phyloP scores from a whole-genome alignment of 2,329 filamentous ascomycete species.

The Fusarium irregulare region DNA sequence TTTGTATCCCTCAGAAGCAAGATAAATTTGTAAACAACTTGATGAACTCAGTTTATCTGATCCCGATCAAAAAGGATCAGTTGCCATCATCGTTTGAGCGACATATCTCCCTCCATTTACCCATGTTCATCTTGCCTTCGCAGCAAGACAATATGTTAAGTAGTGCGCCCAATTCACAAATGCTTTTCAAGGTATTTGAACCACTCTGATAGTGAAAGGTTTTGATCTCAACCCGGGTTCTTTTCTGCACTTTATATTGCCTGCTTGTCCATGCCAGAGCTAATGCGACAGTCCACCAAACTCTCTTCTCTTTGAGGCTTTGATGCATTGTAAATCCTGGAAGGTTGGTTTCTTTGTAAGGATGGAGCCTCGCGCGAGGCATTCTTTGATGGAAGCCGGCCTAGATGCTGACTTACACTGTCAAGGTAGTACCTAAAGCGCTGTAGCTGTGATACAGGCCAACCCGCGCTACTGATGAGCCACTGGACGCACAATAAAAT shows the following conservation, averaged over 20 bases:
- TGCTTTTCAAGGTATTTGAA: not conserved
- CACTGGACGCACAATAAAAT: not conserved
- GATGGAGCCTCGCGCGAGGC: not conserved
- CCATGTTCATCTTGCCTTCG: not conserved
- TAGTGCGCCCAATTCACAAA: not conserved
- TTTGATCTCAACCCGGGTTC: not conserved
- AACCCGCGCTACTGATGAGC: not conserved
- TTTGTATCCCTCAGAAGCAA: not conserved
- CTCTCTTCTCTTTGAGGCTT: not conserved
- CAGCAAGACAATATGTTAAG: not conserved
- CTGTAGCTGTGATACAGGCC: not conserved
- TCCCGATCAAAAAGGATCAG: not conserved
- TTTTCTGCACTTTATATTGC: not conserved
- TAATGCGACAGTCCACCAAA: not conserved
- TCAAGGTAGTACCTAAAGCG: not conserved
- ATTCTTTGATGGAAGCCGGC: not conserved
- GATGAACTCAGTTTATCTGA: not conserved
- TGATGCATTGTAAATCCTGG: not conserved
- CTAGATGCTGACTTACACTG: not conserved
- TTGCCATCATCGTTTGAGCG: not conserved
- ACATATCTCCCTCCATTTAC: not conserved
- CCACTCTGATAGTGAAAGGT: not conserved
- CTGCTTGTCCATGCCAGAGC: not conserved
- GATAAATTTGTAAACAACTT: not conserved
- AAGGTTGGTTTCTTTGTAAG: not conserved